These are phyloP conservation scores for Beauveria bassiana DNA, from an alignment of 2,329 filamentous ascomycete species.

Conservation along the genomic window DNA sequence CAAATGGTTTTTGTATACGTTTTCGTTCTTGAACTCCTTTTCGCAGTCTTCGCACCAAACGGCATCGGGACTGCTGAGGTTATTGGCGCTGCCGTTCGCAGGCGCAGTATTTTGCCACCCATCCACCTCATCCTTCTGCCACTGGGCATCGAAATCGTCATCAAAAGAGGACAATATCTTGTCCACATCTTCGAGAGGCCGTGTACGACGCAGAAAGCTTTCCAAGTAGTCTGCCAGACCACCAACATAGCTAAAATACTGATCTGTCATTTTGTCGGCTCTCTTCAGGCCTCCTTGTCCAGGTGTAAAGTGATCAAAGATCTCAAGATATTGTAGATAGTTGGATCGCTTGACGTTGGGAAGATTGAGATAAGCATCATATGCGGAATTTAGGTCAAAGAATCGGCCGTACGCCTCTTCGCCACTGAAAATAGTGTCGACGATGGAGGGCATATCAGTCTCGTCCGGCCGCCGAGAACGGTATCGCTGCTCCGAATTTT, in stretches of 20 bases:
- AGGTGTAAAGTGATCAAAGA: conserved; percentile 78
- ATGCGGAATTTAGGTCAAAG: conserved; percentile 76
- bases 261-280: conserved; percentile 79
- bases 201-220: conserved; percentile 74
- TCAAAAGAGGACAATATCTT: conserved; percentile 71
- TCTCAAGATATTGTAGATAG: conserved; percentile 88
- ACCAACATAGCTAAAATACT: conserved; percentile 85
- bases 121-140: conserved; percentile 70
- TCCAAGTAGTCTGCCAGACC: conserved; percentile 78
- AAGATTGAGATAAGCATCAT: conserved; percentile 87
- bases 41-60: conserved; percentile 89
- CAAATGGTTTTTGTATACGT: conserved; percentile 85
- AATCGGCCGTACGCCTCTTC: conserved; percentile 92
- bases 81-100: conserved; percentile 22
- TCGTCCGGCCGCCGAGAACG: conserved; percentile 58
- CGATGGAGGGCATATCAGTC: conserved; percentile 59
- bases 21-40: conserved; percentile 92
- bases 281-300: conserved; percentile 69
- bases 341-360: conserved; percentile 75
- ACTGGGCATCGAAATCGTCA: conserved; percentile 73
- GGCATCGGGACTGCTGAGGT: conserved; percentile 46
- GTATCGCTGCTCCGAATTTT: conserved; percentile 91
- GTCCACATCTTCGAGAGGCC: conserved; percentile 79
- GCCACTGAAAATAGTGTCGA: conserved; percentile 90
- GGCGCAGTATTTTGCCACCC: conserved; percentile 63